Conservation (phyloP, 495 filamentous ascomycete genomes). For the Podospora tetraspora region DNA sequence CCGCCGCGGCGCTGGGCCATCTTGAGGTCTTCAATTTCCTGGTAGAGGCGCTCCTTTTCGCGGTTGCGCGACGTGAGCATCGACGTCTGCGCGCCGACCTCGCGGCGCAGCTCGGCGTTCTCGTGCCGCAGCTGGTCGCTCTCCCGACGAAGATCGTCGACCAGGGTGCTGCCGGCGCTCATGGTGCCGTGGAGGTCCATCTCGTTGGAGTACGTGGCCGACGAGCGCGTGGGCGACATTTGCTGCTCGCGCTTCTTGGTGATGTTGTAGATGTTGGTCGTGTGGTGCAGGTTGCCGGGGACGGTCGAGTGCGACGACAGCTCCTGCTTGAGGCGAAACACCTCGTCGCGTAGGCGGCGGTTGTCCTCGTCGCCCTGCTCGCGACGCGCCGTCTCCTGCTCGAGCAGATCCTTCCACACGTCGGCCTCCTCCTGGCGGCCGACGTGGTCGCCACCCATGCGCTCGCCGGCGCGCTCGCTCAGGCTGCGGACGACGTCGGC, state of each 20-base stretch:
- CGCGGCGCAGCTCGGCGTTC: slow-evolving; percentile 84
- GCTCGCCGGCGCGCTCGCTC: slow-evolving; percentile 55
- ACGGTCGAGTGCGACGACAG: slow-evolving; percentile 33
- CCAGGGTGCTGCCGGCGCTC: slow-evolving; percentile 61
- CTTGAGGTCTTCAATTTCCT: slow-evolving; percentile 96
- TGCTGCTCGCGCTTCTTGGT: slow-evolving; percentile 53
- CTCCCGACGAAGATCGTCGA: slow-evolving; percentile 57
- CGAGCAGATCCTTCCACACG: slow-evolving; percentile 93
- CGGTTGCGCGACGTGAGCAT: slow-evolving; percentile 96
- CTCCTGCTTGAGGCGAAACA: slow-evolving; percentile 68
- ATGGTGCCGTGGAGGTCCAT: slow-evolving; percentile 47
- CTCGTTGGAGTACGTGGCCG: slow-evolving; percentile 56
- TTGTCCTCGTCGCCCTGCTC: slow-evolving; percentile 91
- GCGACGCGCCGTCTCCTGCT: slow-evolving; percentile 81
- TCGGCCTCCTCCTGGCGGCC: slow-evolving; percentile 82
- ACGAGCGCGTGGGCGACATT: slow-evolving; percentile 58
- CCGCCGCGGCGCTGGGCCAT: slow-evolving; percentile 67
- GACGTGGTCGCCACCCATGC: slow-evolving; percentile 52
- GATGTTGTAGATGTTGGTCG: slow-evolving; percentile 57
- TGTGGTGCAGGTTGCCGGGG: slow-evolving; percentile 44
- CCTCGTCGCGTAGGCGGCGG: slow-evolving; percentile 75
- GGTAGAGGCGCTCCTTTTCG: slow-evolving; percentile 89
- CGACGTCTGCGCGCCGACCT: slow-evolving; percentile 91
- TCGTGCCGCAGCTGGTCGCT: slow-evolving; percentile 79
- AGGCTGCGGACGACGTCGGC: slow-evolving; percentile 72